phyloP scores from a whole-genome alignment of 2,329 filamentous ascomycete genomes.

The Neopestalotiopsis rosae region DNA sequence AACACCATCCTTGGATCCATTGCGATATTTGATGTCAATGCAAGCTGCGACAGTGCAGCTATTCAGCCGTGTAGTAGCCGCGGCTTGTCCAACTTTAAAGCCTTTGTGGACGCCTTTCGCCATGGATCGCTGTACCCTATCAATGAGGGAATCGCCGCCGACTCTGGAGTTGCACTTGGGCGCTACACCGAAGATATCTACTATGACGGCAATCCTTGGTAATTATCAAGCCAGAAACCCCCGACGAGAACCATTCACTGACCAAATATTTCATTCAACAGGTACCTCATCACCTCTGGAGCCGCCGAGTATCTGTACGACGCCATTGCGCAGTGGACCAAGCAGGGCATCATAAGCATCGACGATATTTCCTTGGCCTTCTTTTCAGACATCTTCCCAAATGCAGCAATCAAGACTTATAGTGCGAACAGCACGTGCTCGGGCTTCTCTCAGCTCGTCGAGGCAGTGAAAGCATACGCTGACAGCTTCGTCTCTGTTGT shows the following conservation, averaged over 20 bases:
- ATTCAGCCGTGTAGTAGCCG: constrained; percentile 61
- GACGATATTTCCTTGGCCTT: constrained; percentile 58
- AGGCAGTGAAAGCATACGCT: constrained; percentile 56
- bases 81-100: constrained; percentile 61
- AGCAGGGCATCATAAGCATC: constrained; percentile 51
- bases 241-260: neutral
- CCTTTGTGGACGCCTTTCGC: constrained; percentile 60
- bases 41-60: constrained; percentile 55
- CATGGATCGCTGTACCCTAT: constrained; percentile 51
- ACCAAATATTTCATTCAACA: constrained; percentile 7
- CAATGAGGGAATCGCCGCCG: constrained; percentile 52
- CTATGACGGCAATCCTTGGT: constrained; percentile 62
- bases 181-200: constrained; percentile 58
- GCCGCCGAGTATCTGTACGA: constrained; percentile 65
- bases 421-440: constrained; percentile 36
- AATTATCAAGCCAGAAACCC: neutral
- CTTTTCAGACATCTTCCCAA: constrained; percentile 57
- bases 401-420: constrained; percentile 53
- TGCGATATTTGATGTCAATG: constrained; percentile 55
- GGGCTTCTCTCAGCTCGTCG: constrained; percentile 47
- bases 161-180: constrained; percentile 50
- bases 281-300: constrained; percentile 57
- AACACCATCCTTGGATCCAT: constrained; percentile 58
- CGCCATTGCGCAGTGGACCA: constrained; percentile 59
- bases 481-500: constrained; percentile 58